A percentile compares a stretch with the other conserved stretches of the same genome.
These are phyloP conservation scores for Eragrostis curvula DNA, from an alignment of 176 grass and related monocot species.

Conservation along the genomic window DNA sequence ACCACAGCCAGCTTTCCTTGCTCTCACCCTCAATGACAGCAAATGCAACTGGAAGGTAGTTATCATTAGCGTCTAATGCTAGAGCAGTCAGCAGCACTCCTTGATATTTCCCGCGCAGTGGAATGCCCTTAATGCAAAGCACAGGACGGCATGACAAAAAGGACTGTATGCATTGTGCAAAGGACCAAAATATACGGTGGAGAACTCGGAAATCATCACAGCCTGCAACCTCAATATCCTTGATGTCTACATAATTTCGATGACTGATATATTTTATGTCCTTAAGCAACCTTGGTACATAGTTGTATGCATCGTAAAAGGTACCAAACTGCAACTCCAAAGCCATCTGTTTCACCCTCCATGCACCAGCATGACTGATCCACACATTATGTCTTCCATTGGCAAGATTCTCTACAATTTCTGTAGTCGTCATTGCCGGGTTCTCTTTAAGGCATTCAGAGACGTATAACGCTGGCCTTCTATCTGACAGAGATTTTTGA, in stretches of 20 bases:
- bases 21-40: slow-evolving; percentile 15
- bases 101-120: slow-evolving; percentile 41
- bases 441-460: too few relatives aligned
- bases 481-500: too few relatives aligned
- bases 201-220: slow-evolving; percentile 27
- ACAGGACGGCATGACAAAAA: slow-evolving; percentile 26
- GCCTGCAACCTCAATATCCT: slow-evolving; percentile 33
- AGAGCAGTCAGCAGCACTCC: slow-evolving; percentile 28
- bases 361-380: not conserved
- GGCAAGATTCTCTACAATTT: not conserved
- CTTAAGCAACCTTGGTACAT: slow-evolving; percentile 7
- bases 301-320: slow-evolving; percentile 37
- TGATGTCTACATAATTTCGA: slow-evolving; percentile 28
- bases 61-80: slow-evolving; percentile 38
- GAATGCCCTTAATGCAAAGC: slow-evolving; percentile 34
- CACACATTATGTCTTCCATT: not conserved
- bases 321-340: slow-evolving; percentile 1
- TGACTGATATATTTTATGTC: too few relatives aligned
- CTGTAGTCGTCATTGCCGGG: not conserved
- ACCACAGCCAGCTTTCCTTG: slow-evolving; percentile 35
- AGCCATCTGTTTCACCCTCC: slow-evolving; percentile 12
- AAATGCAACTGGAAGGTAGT: slow-evolving; percentile 36
- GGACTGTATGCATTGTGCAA: slow-evolving; percentile 8
- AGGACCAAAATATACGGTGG: slow-evolving; percentile 30
- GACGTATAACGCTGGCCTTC: too few relatives aligned